Evolutionary conservation across 805 yeast species (phyloP), one percentile per base, ranked within the genome.

Genomic region (Lipomyces chichibuensis): DNA sequence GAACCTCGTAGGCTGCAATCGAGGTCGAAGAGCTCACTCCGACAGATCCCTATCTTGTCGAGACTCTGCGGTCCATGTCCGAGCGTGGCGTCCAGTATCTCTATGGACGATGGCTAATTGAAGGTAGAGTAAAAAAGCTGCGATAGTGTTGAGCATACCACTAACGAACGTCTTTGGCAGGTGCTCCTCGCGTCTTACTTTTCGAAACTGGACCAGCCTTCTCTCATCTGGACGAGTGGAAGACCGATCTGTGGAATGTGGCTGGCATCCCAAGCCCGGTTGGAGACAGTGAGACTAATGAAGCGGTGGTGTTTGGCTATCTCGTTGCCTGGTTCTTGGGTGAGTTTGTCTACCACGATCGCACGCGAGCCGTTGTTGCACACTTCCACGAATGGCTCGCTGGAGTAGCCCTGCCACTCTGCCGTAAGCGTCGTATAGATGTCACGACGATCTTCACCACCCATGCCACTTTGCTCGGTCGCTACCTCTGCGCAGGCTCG

Each of bases 301-400:
- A 94, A 71, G 97, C 98, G 37, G 91, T 95, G 71, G 82, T 94
- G 69, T 82, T 94, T 72, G 99, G 99, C 37, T 94, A 94, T 79
- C 80, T 92, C 60, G 96, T 92, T 32, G 97, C 98, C 2, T 94
- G 99, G 99, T 93, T 94, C 77, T 81, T 95, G 65, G 99, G 99
- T 20, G 98, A 95, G 78, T 84, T 91, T 76, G 91, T 91, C n/a
- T 87, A 83, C 76, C 87, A 88, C 74, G 97, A 95, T 77, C 84
- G 87, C 29, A 89, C 89, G 62, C 87, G 94, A 73, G 98, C 98
- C 0, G 92, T 95, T 61, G 88, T 94, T 69, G 88, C 95, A 65
- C 99, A 94, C 77, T 93, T 90, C 78, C 99, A 94, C 81, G 99
- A 94, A 81, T 94, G 99, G 99, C 84, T 94, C 66, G 98, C 99